Percentiles rank a stretch among this genome's conserved stretches.
phyloP scores from a whole-genome alignment of 2,329 filamentous ascomycete genomes.

The Fusarium bactridioides region DNA sequence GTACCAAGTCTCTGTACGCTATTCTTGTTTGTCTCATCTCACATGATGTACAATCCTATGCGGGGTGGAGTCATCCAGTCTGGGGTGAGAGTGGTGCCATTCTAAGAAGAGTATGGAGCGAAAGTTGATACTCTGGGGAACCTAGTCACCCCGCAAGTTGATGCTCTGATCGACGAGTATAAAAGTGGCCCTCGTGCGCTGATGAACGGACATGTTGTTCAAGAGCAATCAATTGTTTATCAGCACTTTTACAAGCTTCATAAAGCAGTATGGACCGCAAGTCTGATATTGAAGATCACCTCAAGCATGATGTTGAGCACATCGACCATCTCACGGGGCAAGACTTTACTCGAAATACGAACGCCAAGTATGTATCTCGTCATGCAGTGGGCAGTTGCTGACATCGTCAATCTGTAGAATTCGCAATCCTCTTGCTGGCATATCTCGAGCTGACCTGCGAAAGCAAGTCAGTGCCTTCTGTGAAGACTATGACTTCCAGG shows the following conservation, averaged over 20 bases:
- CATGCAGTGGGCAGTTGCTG: neutral
- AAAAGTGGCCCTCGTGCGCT: neutral
- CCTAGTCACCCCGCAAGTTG: conserved; percentile 2
- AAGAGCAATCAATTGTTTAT: neutral
- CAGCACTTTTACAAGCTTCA: neutral
- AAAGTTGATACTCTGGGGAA: neutral
- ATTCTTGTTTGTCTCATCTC: neutral
- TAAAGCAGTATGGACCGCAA: neutral
- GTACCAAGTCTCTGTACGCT: neutral
- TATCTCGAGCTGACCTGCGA: conserved; percentile 34
- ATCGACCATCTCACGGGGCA: conserved; percentile 13
- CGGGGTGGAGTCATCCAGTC: neutral
- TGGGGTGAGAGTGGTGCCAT: neutral
- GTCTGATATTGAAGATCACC: conserved; percentile 32
- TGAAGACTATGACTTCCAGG: conserved; percentile 39
- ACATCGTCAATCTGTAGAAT: conserved; percentile 22
- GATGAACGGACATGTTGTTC: neutral
- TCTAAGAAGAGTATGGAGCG: neutral
- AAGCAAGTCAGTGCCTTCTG: conserved; percentile 39
- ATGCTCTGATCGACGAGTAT: neutral
- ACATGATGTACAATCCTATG: neutral
- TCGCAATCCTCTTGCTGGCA: conserved; percentile 39
- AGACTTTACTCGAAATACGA: conserved; percentile 44
- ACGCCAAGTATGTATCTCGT: conserved; percentile 39
- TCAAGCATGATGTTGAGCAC: conserved; percentile 30